Evolutionary conservation across 306 rosid genomes (phyloP), one percentile per base, ranked within the genome.

Genomic region (Hylodesmum podocarpum): DNA sequence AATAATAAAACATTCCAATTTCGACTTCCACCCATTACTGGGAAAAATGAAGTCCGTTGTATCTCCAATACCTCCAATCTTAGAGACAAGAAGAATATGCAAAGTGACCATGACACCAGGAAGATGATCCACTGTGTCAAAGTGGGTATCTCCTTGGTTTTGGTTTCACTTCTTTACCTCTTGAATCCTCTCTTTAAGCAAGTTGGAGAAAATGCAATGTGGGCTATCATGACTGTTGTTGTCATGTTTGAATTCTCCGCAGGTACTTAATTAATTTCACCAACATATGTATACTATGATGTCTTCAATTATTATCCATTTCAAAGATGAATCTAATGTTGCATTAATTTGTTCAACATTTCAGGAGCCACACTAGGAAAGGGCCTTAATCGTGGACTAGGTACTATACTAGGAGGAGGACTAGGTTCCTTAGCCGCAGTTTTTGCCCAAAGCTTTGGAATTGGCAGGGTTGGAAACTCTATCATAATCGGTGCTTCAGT

Each of bases 201-300:
- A 78, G 90, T 92, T 49, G 96, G 97, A 50, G 91, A 92, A 5
- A 92, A 92, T 78, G 98, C 97, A 67, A 90, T 92, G 97, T 95
- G 98, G 98, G 96, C 98, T 54, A 86, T 92, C 4, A 95, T 95
- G 95, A 95, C 98, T 2, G 98, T 95, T 16, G 84, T 90, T 0
- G 98, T 95, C 67, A 80, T 90, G 72, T 92, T 89, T 67, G 98
- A 95, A 84, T 89, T 88, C 88, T 90, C 70, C 6, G 96, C 98
- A 82, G 98, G 98, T 91, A 76, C 15, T n/a, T n/a, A n/a, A n/a
- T n/a, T 19, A 37, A 22, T 78, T 80, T 53, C 29, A 62, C 1
- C 39, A 39, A 8, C 50, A 61, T 4, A n/a, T n/a, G n/a, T n/a
- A n/a, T n/a, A n/a, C n/a, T n/a, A n/a, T n/a, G n/a, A n/a, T n/a